Percentiles rank a stretch among this genome's conserved stretches.
Evolutionary conservation across 2,329 filamentous ascomycete species (phyloP).

Genomic region (Paracorniculantispora psalliotae): DNA sequence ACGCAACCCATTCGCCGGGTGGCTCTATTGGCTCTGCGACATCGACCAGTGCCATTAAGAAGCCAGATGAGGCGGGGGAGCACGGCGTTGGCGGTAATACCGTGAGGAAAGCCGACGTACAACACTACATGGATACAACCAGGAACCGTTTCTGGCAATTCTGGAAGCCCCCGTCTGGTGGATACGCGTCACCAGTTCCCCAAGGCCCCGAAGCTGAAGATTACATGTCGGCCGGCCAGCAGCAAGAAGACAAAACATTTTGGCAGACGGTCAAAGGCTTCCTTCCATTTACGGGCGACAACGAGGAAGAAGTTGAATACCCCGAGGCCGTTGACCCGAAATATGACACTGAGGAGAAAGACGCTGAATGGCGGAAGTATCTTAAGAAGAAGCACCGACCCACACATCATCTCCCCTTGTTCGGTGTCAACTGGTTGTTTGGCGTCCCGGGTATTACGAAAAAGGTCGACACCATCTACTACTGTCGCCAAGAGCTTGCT

Average conservation of each 20-base stretch:
- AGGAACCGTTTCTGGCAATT: slow-evolving; percentile 55
- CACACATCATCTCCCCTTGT: slow-evolving; percentile 69
- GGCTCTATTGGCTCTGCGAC: slow-evolving; percentile 35
- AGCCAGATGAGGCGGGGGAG: slow-evolving; percentile 5
- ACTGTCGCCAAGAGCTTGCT: slow-evolving; percentile 81
- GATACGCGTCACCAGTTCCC: slow-evolving; percentile 57
- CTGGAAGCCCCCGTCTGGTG: slow-evolving; percentile 58
- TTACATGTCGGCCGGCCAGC: slow-evolving; percentile 17
- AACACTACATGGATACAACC: slow-evolving; percentile 44
- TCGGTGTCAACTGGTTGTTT: slow-evolving; percentile 65
- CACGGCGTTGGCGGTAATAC: slow-evolving; percentile 38
- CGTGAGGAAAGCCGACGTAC: slow-evolving; percentile 44
- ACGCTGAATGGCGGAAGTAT: slow-evolving; percentile 76
- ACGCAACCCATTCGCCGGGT: slow-evolving; percentile 32
- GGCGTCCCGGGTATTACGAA: slow-evolving; percentile 73
- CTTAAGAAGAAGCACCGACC: slow-evolving; percentile 77
- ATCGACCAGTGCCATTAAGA: slow-evolving; percentile 26
- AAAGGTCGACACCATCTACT: slow-evolving; percentile 93
- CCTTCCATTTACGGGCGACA: slow-evolving; percentile 45
- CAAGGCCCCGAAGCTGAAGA: slow-evolving; percentile 46
- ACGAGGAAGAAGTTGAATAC: slow-evolving; percentile 51
- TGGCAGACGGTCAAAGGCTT: slow-evolving; percentile 46
- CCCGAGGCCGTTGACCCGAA: slow-evolving; percentile 58
- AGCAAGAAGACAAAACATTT: slow-evolving; percentile 37
- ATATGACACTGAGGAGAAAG: slow-evolving; percentile 54